Evolutionary conservation across 2,329 filamentous ascomycete species (phyloP), one percentile per base, ranked within the genome.

Genomic region (Microthyrium microscopicum): DNA sequence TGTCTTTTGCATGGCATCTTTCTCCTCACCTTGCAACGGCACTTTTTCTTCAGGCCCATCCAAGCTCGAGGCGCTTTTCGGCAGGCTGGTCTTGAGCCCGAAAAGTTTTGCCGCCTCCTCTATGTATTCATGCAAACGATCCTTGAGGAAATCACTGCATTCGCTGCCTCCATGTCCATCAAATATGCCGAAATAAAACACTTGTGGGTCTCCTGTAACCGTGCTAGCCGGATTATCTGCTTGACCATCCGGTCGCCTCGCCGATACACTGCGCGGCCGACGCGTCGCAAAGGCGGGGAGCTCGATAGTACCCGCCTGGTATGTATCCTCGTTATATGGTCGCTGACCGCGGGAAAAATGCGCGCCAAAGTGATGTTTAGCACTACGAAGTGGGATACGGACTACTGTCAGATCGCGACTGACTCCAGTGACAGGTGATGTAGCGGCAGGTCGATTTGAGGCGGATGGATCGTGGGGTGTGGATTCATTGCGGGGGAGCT

Each of bases 131-230:
- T 94, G 89, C 39, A 98, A 59, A 48, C 79, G 72, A 39, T 94
- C 81, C 37, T 75, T 68, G 43, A 95, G 56, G 45, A 93, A 95
- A 13, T 77, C 74, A 39, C 83, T 84, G 54, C 89, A n/a, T 52
- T 93, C 80, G 15, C 63, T 69, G 15, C 89, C 89, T 7, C 89
- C 89, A 57, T 98, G 89, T 3, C 89, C 89, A 54, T 98, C 89
- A 48, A 95, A 98, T 1, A 95, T 75, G 2, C 72, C 85, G 64
- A 94, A 98, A 55, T 95, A 98, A 55, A 98, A 98, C 21, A 95
- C 77, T 51, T 95, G 87, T 1, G 87, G 87, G 49, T 95, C 87
- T 3, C 87, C 87, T 41, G 72, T 79, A n/a, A n/a, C n/a, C 2
- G 79, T 72, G 42, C 76, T 79, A 37, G 81, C 79, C 5, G 82